These are phyloP conservation scores for Helianthus annuus DNA, from an alignment of 129 eudicot species.

Conservation along the genomic window HanXRQr2.0-SUNRISE NC_035445.2:124334717-124335216, in stretches of 20 bases:
- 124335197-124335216: conserved; percentile 54
- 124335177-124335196: too few species aligned
- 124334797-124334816: conserved; percentile 53
- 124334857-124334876: conserved; percentile 63
- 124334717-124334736: neutral
- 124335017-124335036: conserved; percentile 94
- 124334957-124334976: conserved; percentile 59
- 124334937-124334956: conserved; percentile 64
- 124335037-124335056: conserved; percentile 49
- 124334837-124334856: conserved; percentile 70
- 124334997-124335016: conserved; percentile 82
- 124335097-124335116: conserved; percentile 60
- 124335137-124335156: neutral
- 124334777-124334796: neutral
- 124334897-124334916: conserved; percentile 86
- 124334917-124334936: conserved; percentile 73
- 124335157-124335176: neutral
- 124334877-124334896: conserved; percentile 71
- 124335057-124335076: conserved; percentile 56
- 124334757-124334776: too few species aligned
- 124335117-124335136: conserved; percentile 16
- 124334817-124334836: conserved; percentile 65
- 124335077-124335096: conserved; percentile 89
- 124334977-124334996: conserved; percentile 78
- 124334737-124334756: neutral